Evolutionary conservation across 768 basidiomycete genomes (phyloP), one percentile per base, ranked within the genome.

Genomic region (Russula vinacea): DNA sequence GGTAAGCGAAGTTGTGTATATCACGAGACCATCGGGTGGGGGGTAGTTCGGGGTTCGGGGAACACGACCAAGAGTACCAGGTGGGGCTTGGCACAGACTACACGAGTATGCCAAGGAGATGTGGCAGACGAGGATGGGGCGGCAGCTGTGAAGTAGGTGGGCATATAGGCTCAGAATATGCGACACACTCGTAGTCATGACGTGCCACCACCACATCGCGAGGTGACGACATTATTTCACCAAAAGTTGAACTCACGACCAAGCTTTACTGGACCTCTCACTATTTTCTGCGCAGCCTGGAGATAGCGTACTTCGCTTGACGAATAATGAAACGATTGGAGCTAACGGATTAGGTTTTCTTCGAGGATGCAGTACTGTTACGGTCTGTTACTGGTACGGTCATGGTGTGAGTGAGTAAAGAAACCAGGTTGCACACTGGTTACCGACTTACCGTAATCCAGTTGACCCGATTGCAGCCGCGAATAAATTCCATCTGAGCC

Each of bases 271-370:
- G n/a, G 85, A 88, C 32, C 82, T 87, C 29, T 78, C 72, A 68
- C 83, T 85, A 63, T 80, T 79, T 69, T 83, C 83, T 22, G 84
- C 83, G 14, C 35, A 7, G 35, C 76, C 73, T 90, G 89, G 9
- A 83, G 83, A 59, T 44, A 64, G 50, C 37, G 73, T 71, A n/a
- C 29, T 82, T 42, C n/a, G 76, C 78, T 49, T 71, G 61, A 40
- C 73, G 73, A 6, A 83, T 72, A 33, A 83, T 73, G 16, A 71
- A 71, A 16, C 80, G 75, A 80, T 65, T 47, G 75, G 70, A 24
- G 70, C 67, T 5, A 73, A 68, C 55, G 69, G 65, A 68, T 76
- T 74, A 52, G 72, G 32, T 19, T 44, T 32, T 32, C 45, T 35
- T 35, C 35, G 29, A 29, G 29, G 29, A 29, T 29, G 5, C 29